A percentile compares a stretch with the other conserved stretches of the same genome.
phyloP scores from a whole-genome alignment of 192 early-diverging fungal species.

The Entomortierella chlamydospora region DNA sequence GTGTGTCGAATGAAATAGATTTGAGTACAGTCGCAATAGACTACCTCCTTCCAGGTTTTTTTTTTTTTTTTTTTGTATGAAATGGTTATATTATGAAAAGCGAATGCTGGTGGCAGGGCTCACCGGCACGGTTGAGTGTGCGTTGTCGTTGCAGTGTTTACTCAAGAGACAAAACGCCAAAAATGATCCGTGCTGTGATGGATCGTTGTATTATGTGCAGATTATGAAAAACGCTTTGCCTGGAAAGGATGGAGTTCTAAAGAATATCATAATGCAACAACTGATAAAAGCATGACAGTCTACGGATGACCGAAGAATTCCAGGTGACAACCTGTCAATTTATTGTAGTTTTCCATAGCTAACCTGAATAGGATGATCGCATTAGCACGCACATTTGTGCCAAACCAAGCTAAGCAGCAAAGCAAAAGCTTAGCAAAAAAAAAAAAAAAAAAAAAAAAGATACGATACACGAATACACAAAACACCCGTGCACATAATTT shows the following conservation, averaged over 20 bases:
- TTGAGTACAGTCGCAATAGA: not conserved
- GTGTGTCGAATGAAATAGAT: not conserved
- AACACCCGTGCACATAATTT: not conserved
- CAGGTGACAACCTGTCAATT: too few species aligned
- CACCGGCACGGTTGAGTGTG: not conserved
- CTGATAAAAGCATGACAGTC: not conserved
- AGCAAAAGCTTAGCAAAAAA: not conserved
- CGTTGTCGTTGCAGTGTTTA: not conserved
- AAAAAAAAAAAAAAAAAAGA: not conserved
- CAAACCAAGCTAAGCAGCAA: not conserved
- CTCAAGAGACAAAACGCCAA: not conserved
- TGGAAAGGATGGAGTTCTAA: too few species aligned
- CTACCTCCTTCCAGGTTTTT: not conserved
- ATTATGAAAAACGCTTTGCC: too few species aligned
- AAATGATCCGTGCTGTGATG: not conserved
- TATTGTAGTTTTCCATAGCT: not conserved
- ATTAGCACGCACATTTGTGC: not conserved
- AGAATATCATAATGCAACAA: conserved; percentile 6
- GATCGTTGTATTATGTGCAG: not conserved
- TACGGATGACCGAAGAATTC: too few species aligned
- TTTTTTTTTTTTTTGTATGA: not conserved
- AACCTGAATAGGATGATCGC: too few species aligned
- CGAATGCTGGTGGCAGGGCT: too few species aligned
- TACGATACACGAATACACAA: not conserved
- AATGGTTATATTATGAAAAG: not conserved